phyloP scores from a whole-genome alignment of 306 rosid genomes.

The Prunus salicina region DNA sequence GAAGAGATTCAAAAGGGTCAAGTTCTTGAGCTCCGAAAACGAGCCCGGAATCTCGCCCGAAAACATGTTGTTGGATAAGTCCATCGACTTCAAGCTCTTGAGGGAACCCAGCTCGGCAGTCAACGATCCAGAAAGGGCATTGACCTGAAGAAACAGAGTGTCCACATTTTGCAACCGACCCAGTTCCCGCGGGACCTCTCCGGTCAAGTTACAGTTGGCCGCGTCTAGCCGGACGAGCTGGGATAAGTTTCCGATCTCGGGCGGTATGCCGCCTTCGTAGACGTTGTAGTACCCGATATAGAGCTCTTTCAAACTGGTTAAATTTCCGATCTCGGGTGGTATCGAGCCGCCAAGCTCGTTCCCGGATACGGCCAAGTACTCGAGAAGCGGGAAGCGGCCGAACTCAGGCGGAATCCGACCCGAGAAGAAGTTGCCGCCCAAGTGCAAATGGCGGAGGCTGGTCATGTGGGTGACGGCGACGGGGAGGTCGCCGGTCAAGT shows the following conservation, averaged over 20 bases:
- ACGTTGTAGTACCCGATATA: constrained; percentile 75
- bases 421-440: constrained; percentile 76
- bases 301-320: constrained; percentile 65
- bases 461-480: constrained; percentile 43
- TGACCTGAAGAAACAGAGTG: constrained; percentile 90
- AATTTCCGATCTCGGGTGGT: constrained; percentile 79
- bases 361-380: constrained; percentile 85
- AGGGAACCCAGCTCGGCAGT: constrained; percentile 67
- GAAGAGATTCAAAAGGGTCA: constrained; percentile 76
- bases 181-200: constrained; percentile 75
- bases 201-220: constrained; percentile 70
- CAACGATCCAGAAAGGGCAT: constrained; percentile 69
- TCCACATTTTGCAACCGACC: constrained; percentile 73
- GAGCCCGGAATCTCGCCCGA: constrained; percentile 75
- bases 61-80: constrained; percentile 76
- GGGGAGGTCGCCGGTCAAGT: constrained; percentile 76
- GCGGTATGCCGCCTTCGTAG: constrained; percentile 67
- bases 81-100: constrained; percentile 78
- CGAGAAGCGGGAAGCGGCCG: constrained; percentile 50
- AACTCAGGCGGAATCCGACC: constrained; percentile 81
- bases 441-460: constrained; percentile 75
- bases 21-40: constrained; percentile 57
- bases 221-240: constrained; percentile 75
- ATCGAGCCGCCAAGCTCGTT: constrained; percentile 66
- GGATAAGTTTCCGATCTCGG: constrained; percentile 74